Percentiles rank a stretch among this genome's conserved stretches.
phyloP scores from a whole-genome alignment of 208 protist species.

The Leishmania major region DNA sequence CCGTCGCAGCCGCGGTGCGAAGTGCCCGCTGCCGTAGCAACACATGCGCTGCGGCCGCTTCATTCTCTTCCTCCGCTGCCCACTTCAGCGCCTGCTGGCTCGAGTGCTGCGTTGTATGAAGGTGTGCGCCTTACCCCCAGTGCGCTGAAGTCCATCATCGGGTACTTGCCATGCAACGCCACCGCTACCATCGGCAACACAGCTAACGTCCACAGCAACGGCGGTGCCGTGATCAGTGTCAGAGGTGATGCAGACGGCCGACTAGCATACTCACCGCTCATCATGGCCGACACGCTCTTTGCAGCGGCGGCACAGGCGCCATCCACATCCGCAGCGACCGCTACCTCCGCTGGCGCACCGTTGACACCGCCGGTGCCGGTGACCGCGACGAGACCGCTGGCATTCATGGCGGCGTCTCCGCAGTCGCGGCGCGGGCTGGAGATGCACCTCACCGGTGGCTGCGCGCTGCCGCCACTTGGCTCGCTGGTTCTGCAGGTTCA shows the following conservation, averaged over 20 bases:
- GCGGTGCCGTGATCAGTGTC: neutral
- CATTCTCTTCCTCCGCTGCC: neutral
- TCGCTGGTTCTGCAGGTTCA: conserved; percentile 43
- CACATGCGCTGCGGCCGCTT: neutral
- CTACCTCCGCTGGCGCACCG: neutral
- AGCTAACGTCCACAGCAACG: neutral
- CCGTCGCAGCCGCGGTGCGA: neutral
- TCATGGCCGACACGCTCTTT: conserved; percentile 12
- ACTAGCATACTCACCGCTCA: neutral
- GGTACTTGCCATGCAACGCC: conserved; percentile 10
- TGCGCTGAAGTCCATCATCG: neutral
- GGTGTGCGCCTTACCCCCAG: neutral
- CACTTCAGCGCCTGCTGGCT: neutral
- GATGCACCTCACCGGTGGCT: conserved; percentile 35
- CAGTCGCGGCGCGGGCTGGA: conserved; percentile 40
- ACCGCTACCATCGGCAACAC: neutral
- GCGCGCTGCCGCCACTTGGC: conserved; percentile 43
- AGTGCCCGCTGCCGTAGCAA: neutral
- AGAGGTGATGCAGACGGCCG: neutral
- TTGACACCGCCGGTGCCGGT: conserved; percentile 1
- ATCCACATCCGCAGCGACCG: neutral
- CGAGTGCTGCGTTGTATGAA: neutral
- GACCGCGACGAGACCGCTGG: conserved; percentile 37
- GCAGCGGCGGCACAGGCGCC: conserved; percentile 8
- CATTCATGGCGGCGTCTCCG: conserved; percentile 43